Evolutionary conservation across 1,139 yeast species (phyloP).

Genomic region (Saccharomyces uvarum): DNA sequence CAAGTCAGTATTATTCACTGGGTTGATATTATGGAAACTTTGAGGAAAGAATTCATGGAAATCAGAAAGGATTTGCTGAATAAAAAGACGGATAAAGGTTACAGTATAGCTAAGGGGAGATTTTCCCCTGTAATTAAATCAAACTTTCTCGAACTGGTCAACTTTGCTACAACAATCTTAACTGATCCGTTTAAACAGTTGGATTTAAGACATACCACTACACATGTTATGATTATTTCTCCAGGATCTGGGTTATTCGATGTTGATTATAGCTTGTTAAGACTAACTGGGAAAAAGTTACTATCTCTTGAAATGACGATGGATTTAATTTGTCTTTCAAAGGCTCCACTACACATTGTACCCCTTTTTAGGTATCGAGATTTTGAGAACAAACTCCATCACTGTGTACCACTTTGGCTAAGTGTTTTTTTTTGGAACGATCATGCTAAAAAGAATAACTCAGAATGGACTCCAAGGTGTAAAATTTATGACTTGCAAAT

Average conservation of each 20-base stretch:
- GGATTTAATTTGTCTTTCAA: constrained; percentile 80
- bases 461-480: constrained; percentile 83
- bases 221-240: constrained; percentile 75
- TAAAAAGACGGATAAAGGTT: constrained; percentile 35
- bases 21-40: constrained; percentile 84
- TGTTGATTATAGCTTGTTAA: constrained; percentile 72
- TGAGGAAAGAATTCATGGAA: constrained; percentile 76
- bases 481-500: constrained; percentile 91
- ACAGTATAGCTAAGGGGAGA: constrained; percentile 42
- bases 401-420: constrained; percentile 90
- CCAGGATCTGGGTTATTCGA: constrained; percentile 94
- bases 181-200: constrained; percentile 79
- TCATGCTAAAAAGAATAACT: constrained; percentile 34
- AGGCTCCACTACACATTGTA: constrained; percentile 86
- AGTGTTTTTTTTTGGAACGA: constrained; percentile 85
- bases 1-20: constrained; percentile 82
- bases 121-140: constrained; percentile 85
- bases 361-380: constrained; percentile 75
- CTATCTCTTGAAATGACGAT: constrained; percentile 75
- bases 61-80: constrained; percentile 69
- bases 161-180: constrained; percentile 70
- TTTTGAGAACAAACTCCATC: constrained; percentile 47
- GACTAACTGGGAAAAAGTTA: constrained; percentile 69
- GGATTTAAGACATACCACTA: constrained; percentile 78
- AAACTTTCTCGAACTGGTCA: constrained; percentile 78